A percentile compares a stretch with the other conserved stretches of the same genome.
Evolutionary conservation across 2,329 filamentous ascomycete species (phyloP).

Genomic region (Cladophialophora carrionii): DNA sequence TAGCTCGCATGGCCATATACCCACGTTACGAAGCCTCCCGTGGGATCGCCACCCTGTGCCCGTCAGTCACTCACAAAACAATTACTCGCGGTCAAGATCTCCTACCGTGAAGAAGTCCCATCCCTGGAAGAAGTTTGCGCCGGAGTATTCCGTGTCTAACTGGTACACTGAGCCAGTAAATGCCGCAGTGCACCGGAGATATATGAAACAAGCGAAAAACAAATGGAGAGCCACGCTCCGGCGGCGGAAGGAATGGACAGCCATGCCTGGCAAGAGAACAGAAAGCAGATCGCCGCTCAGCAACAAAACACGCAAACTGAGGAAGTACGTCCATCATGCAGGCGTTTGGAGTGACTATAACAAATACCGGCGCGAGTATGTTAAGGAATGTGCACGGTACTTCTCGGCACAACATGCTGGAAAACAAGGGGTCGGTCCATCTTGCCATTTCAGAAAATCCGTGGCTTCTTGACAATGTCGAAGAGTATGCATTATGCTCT

Average conservation of each 20-base stretch:
- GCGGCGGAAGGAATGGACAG: conserved; percentile 23
- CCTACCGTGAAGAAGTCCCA: conserved; percentile 46
- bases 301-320: conserved; percentile 6
- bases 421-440: not conserved
- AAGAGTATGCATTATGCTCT: not conserved
- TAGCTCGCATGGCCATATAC: conserved; percentile 38
- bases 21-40: conserved; percentile 44
- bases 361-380: conserved; percentile 29
- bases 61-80: conserved; percentile 9
- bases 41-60: conserved; percentile 43
- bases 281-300: conserved; percentile 15
- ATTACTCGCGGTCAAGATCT: not conserved
- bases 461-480: not conserved
- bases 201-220: conserved; percentile 26
- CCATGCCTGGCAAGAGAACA: conserved; percentile 27
- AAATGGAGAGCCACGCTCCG: conserved; percentile 7
- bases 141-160: conserved; percentile 39
- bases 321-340: conserved; percentile 20
- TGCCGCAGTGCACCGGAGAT: conserved; percentile 24
- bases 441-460: not conserved
- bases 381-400: conserved; percentile 29
- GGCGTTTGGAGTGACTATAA: conserved; percentile 3
- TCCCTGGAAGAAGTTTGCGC: conserved; percentile 46
- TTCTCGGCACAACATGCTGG: conserved; percentile 22
- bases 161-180: conserved; percentile 33